Evolutionary conservation across 345 rosid genomes (phyloP), one percentile per base, ranked within the genome.

Genomic region (Camelina sativa): DNA sequence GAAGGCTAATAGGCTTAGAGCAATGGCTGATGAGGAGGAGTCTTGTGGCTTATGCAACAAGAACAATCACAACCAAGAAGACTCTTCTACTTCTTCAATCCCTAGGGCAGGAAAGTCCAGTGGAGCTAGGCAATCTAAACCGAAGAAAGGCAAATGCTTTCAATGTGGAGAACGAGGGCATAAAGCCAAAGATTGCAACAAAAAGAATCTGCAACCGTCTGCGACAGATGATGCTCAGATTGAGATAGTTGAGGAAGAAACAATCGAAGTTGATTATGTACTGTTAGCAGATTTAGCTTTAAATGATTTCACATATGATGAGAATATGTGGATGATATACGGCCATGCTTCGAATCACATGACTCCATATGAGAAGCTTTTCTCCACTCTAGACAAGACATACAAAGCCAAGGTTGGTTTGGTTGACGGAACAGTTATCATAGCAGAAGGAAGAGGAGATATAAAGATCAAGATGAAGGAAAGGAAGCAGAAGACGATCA

Each of bases 401-500:
- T 20, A 63, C 25, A 63, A 54, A 20, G 56, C 71, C 20, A 63
- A 73, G 57, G 70, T 73, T 73, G 76, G 76, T 2, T 41, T 73
- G 63, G 76, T 17, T 2, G 69, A 53, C 12, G 70, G 70, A 43
- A 53, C 34, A 1, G 46, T 63, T 43, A 4, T 73, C 12, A 9
- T 53, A 55, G 76, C 17, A 1, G 70, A 73, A 63, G 76, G 77
- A 43, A 19, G 2, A 20, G 77, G 77, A 43, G 56, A 54, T 34
- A 47, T 73, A 0, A 73, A 54, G 71, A 10, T 64, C 19, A 17
- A 13, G 48, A 73, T 73, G 77, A 73, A 73, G 71, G 64, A 22
- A 4, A 64, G 71, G 47, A 73, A 73, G 71, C 58, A 55, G 77
- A 73, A 64, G 77, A 74, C 77, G n/a, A 46, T 74, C 57, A 44